Percentiles rank a stretch among this genome's conserved stretches.
These are phyloP conservation scores for Chamaecrista fasciculata DNA, from an alignment of 306 rosid species.

Conservation along the genomic window DNA sequence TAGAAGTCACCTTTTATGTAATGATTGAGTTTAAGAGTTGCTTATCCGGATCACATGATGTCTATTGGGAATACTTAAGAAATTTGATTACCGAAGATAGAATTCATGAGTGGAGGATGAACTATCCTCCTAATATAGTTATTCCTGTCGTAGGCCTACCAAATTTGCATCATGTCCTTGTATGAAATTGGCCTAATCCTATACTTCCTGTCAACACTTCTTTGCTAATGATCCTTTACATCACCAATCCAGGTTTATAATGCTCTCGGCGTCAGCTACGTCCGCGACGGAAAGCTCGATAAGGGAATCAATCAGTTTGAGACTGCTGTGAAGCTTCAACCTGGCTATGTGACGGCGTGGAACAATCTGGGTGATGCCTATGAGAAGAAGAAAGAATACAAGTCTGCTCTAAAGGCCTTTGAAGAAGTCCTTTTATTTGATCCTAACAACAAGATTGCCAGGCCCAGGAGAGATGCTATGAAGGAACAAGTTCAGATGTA, in stretches of 20 bases:
- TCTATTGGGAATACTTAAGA: background rate
- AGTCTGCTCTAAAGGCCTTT: conserved; percentile 79
- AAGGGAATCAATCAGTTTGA: conserved; percentile 82
- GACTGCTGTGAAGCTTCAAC: conserved; percentile 91
- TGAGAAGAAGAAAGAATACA: conserved; percentile 72
- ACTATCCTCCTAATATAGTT: background rate
- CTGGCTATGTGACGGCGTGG: conserved; percentile 97
- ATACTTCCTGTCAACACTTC: conserved; percentile 16
- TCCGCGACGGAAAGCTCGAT: conserved; percentile 83
- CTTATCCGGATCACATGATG: background rate
- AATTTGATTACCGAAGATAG: background rate
- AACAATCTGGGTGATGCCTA: conserved; percentile 98
- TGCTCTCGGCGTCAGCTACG: conserved; percentile 84
- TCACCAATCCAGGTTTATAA: conserved; percentile 69
- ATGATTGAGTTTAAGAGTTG: background rate
- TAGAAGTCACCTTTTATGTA: background rate
- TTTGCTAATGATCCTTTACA: conserved; percentile 13
- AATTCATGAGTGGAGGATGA: background rate
- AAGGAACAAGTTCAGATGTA: conserved; percentile 58
- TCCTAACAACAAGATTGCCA: conserved; percentile 87
- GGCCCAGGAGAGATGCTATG: conserved; percentile 78
- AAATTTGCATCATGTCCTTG: background rate
- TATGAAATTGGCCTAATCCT: background rate
- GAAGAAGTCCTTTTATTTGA: conserved; percentile 93
- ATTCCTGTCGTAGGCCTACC: background rate